These are phyloP conservation scores for Aspergillus incahuasiensis DNA, from an alignment of 495 filamentous ascomycete species.

Conservation along the genomic window DNA sequence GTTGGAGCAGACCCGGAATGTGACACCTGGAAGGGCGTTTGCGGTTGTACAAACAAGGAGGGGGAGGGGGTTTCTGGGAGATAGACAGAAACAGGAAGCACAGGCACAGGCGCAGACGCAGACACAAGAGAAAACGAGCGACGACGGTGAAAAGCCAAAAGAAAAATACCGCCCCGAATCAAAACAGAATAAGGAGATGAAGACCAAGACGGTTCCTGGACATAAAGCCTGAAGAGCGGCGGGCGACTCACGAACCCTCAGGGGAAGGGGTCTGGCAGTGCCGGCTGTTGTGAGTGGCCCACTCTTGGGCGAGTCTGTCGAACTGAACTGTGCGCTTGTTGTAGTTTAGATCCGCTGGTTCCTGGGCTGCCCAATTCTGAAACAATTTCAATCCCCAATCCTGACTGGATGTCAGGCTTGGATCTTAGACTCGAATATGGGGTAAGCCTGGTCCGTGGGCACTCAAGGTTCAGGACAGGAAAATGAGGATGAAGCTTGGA, in stretches of 20 bases:
- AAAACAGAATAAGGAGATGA: not conserved
- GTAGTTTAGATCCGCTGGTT: conserved; percentile 2
- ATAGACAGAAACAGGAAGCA: conserved; percentile 4
- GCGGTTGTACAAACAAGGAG: conserved; percentile 11
- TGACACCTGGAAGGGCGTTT: not conserved
- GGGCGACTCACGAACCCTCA: conserved; percentile 5
- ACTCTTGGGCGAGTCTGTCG: conserved; percentile 3
- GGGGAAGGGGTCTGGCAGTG: conserved; percentile 17
- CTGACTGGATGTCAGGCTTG: not conserved
- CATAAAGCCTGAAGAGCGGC: not conserved
- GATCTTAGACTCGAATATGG: conserved; percentile 1
- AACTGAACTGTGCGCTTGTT: not conserved
- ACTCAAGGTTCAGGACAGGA: not conserved
- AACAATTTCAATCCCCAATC: not conserved
- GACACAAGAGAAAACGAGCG: conserved; percentile 1
- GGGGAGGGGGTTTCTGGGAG: conserved; percentile 14
- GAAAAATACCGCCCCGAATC: not conserved
- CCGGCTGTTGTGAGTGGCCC: conserved; percentile 11
- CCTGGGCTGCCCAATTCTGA: conserved; percentile 1
- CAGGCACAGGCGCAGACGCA: not conserved
- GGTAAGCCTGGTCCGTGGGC: not conserved
- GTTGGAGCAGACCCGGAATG: conserved; percentile 2
- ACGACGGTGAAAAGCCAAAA: conserved; percentile 3
- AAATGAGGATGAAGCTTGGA: not conserved
- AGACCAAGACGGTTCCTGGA: not conserved